Evolutionary conservation across 495 filamentous ascomycete genomes (phyloP).

Genomic region (Evernia prunastri): DNA sequence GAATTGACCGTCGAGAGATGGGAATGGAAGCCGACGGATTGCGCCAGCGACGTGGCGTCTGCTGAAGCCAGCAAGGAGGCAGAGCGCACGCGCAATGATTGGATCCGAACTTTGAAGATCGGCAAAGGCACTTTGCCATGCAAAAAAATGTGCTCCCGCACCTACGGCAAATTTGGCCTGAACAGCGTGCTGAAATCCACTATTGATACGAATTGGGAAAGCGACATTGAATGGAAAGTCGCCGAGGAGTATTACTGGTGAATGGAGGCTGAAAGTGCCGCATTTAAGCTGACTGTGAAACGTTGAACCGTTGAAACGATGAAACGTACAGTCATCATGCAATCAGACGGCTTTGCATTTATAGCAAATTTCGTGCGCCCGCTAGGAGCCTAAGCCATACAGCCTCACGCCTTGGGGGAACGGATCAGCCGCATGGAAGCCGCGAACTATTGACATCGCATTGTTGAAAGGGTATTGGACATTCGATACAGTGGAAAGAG

Average conservation of each 20-base stretch:
- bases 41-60: neutral
- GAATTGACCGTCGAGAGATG: constrained; percentile 40
- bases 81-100: constrained; percentile 12
- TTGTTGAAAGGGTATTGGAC: neutral
- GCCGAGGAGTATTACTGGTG: constrained; percentile 24
- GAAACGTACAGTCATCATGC: neutral
- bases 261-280: neutral
- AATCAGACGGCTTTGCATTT: neutral
- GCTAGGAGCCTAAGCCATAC: neutral
- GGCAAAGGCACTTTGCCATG: constrained; percentile 17
- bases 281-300: neutral
- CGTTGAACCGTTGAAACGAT: neutral
- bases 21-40: constrained; percentile 30
- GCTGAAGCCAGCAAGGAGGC: neutral
- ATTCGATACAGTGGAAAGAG: neutral
- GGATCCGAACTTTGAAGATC: constrained; percentile 13
- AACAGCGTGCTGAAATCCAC: neutral
- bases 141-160: constrained; percentile 17
- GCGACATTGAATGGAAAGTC: constrained; percentile 21
- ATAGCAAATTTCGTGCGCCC: neutral
- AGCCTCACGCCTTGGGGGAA: neutral
- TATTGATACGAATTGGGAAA: neutral
- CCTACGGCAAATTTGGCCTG: constrained; percentile 17
- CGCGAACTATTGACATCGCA: neutral
- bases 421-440: neutral